Base-by-base conservation (phyloP, 2,329 filamentous ascomycete species). In the Seiridium cupressi region DNA sequence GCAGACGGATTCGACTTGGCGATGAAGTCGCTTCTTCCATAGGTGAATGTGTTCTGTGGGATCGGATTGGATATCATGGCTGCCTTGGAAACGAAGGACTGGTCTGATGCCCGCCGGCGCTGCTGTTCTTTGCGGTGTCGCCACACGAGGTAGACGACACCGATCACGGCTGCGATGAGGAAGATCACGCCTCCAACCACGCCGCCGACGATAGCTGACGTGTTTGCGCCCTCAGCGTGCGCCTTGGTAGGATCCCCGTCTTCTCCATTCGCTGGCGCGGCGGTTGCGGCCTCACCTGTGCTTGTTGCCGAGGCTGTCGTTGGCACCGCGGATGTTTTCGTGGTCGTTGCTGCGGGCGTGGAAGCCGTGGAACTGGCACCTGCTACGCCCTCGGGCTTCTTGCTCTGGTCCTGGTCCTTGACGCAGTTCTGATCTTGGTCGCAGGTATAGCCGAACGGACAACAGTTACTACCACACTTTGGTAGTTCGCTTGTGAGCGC, bases 381-480 rank as follows among this genome's bases (percentile, higher is more conserved):
- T 18, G 46, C 60, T 4, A 32, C 49, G 13, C 49, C 49, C 6
- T 35, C 49, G 7, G 72, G 72, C 57, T 65, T 68, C 64, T 69
- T 54, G 69, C 67, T 76, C 68, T 89, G 83, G 67, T 89, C 80
- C 13, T 74, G 63, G 62, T 86, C 72, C 65, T 76, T 78, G 9
- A 78, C 70, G 66, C 89, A 92, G 62, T 76, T 60, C 55, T 73
- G 72, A 47, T 75, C 75, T 57, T 70, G 70, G 42, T 81, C 73
- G 74, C 90, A 93, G 1, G 77, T 76, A 74, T 89, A 93, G 3
- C 90, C 90, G 72, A 88, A 88, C 0, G 90, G 90, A 70, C 90
- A 93, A 74, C 90, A 93, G n/a, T n/a, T 73, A 18, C 67, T 70
- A 11, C 83, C 87, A 66, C 90, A 93, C 26, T 74, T 79, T 2